Conservation (phyloP, 441 rosid genomes). For the Arabidopsis lyrata region DNA sequence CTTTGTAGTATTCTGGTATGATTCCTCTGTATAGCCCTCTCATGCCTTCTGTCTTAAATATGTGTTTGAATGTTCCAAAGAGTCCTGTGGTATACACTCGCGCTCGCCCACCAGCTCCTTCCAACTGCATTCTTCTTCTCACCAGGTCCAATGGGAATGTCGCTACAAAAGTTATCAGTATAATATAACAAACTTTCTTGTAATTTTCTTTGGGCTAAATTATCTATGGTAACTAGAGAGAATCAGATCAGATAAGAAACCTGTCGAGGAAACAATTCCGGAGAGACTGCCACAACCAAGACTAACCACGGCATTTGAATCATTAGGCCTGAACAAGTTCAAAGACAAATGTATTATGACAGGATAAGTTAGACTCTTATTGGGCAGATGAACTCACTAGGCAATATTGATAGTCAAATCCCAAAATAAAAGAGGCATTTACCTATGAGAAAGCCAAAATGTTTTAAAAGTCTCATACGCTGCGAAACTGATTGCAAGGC, state of each 20-base stretch:
- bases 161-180: constrained; percentile 51
- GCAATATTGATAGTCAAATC: background rate
- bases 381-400: constrained; percentile 2
- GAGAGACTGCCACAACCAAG: constrained; percentile 96
- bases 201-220: background rate
- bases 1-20: constrained; percentile 95
- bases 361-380: constrained; percentile 4
- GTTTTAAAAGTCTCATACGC: constrained; percentile 79
- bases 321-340: constrained; percentile 64
- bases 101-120: constrained; percentile 93
- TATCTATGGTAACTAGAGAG: constrained; percentile 17
- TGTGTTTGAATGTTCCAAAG: constrained; percentile 72
- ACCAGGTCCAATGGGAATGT: constrained; percentile 98
- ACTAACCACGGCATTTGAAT: constrained; percentile 67
- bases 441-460: constrained; percentile 78
- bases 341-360: constrained; percentile 17
- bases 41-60: constrained; percentile 75
- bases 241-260: constrained; percentile 45
- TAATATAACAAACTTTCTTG: constrained; percentile 25
- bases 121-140: constrained; percentile 93
- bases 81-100: constrained; percentile 76
- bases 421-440: constrained; percentile 8
- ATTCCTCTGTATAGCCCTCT: constrained; percentile 94
- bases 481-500: constrained; percentile 86
- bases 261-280: constrained; percentile 92